phyloP scores from a whole-genome alignment of 2,329 filamentous ascomycete species.

The Geosmithia putterillii region DNA sequence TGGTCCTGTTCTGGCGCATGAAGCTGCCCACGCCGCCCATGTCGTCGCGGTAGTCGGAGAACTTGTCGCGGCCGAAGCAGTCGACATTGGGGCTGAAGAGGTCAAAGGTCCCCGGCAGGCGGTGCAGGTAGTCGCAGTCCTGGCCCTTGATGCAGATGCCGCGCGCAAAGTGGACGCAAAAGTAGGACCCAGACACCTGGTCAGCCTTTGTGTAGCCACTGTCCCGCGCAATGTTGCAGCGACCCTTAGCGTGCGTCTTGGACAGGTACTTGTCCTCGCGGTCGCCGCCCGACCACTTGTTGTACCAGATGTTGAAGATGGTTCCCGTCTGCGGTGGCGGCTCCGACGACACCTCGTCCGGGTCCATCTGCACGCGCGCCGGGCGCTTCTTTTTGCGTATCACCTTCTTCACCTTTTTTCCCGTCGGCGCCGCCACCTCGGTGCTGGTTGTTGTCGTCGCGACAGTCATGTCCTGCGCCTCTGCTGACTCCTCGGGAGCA shows the following conservation, averaged over 20 bases:
- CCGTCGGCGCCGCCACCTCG: conserved; percentile 32
- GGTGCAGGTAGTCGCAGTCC: conserved; percentile 89
- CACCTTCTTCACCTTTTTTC: conserved; percentile 70
- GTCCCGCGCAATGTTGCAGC: conserved; percentile 77
- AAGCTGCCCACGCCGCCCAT: conserved; percentile 97
- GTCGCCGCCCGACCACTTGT: conserved; percentile 95
- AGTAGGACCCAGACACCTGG: conserved; percentile 67
- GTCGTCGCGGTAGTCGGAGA: conserved; percentile 85
- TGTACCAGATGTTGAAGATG: conserved; percentile 98
- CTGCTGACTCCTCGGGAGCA: background rate
- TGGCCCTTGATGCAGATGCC: conserved; percentile 74
- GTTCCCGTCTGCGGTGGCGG: conserved; percentile 87
- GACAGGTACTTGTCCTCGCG: conserved; percentile 83
- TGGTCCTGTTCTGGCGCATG: conserved; percentile 82
- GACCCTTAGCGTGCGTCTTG: conserved; percentile 68
- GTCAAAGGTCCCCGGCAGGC: conserved; percentile 76
- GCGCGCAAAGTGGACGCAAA: conserved; percentile 82
- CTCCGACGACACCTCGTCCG: conserved; percentile 62
- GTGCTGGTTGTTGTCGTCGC: conserved; percentile 23
- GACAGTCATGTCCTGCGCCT: conserved; percentile 17
- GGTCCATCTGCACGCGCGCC: conserved; percentile 82
- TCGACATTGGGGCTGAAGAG: conserved; percentile 90
- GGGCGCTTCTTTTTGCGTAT: conserved; percentile 84
- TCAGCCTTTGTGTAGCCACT: conserved; percentile 71
- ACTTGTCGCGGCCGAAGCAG: conserved; percentile 74